These are phyloP conservation scores for Croton setiger DNA, from an alignment of 441 rosid genomes.

Conservation along the genomic window DNA sequence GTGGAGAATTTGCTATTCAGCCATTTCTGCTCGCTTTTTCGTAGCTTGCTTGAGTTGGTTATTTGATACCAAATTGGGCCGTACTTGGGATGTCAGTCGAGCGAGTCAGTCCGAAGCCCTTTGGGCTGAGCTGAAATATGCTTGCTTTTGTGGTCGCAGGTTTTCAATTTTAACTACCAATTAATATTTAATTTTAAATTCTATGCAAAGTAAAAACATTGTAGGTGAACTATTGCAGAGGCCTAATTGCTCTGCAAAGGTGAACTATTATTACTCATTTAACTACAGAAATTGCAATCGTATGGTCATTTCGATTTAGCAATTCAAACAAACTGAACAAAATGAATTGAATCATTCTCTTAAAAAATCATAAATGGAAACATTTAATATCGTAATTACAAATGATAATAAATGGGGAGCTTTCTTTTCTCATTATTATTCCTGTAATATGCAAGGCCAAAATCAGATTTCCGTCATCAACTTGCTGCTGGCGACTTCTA, in stretches of 20 bases:
- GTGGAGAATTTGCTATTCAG: background rate
- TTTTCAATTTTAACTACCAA: no score
- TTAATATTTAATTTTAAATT: no score
- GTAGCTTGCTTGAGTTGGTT: background rate
- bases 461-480: conserved; percentile 21
- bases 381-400: conserved; percentile 29
- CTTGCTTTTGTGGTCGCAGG: background rate
- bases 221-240: no score
- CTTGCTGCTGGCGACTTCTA: conserved; percentile 13
- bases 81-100: background rate
- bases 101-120: background rate
- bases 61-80: background rate
- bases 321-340: conserved; percentile 25
- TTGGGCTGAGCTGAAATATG: no score
- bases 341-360: conserved; percentile 30
- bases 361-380: conserved; percentile 25
- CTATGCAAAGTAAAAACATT: no score
- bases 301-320: background rate
- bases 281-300: conserved; percentile 1
- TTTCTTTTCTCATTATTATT: conserved; percentile 30
- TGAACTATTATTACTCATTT: no score
- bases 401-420: conserved; percentile 31
- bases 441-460: conserved; percentile 12
- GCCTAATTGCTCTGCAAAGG: no score
- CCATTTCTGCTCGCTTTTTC: background rate